These are phyloP conservation scores for Solanum hybrid DNA, from an alignment of 305 asterid genomes.

Conservation along the genomic window DNA sequence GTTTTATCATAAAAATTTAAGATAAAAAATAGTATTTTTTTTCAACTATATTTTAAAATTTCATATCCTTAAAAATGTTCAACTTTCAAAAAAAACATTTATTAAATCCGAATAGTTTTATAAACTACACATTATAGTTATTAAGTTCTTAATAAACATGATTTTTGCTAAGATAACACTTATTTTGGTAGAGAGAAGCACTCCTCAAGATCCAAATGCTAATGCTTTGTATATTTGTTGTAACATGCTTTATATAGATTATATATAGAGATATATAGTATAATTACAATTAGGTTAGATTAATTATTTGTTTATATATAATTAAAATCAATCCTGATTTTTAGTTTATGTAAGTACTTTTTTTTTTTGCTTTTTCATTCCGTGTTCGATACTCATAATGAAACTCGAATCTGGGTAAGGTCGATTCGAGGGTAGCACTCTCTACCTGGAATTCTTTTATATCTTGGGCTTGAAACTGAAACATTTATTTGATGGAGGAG, in stretches of 20 bases:
- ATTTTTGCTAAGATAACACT: neutral
- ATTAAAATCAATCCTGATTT: neutral
- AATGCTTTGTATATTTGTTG: neutral
- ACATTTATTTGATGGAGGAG: neutral
- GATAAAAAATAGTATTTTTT: neutral
- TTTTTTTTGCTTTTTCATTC: neutral
- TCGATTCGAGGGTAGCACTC: neutral
- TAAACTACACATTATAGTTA: neutral
- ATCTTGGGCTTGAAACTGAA: neutral
- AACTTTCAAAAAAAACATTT: neutral
- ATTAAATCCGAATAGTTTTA: neutral
- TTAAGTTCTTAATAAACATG: neutral
- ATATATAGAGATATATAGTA: neutral
- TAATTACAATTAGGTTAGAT: neutral
- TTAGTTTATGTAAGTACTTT: neutral
- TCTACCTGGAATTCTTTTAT: neutral
- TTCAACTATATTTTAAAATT: neutral
- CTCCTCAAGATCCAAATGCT: neutral
- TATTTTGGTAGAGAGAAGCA: neutral
- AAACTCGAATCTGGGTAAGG: neutral
- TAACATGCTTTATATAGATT: neutral
- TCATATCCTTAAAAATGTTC: neutral
- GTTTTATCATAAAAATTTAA: neutral
- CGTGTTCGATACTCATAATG: neutral
- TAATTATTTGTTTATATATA: neutral